phyloP scores from a whole-genome alignment of 176 grass and related monocot species.

The Cenchrus purpureus region DNA sequence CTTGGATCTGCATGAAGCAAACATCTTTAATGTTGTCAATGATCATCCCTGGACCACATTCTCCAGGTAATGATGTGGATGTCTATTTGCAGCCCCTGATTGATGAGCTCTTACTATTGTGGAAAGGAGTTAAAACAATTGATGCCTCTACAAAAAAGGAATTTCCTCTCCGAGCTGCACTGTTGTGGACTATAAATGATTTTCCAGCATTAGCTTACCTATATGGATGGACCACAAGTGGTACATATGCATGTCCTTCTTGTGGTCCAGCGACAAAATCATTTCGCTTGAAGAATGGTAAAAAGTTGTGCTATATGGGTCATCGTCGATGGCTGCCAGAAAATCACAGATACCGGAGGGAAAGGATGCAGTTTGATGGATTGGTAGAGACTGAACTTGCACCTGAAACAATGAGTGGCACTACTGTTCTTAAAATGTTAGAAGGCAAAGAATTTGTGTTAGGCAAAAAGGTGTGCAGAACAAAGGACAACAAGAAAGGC shows the following conservation, averaged over 20 bases:
- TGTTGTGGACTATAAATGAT: constrained; percentile 55
- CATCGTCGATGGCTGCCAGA: no score
- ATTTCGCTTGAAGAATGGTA: no score
- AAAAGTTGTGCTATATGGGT: no score
- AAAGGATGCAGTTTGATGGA: no score
- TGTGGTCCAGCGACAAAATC: neutral
- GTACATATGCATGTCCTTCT: neutral
- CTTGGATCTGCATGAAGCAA: constrained; percentile 35
- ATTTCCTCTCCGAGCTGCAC: constrained; percentile 27
- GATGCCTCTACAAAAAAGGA: constrained; percentile 15
- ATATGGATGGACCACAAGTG: neutral
- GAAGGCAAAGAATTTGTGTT: no score
- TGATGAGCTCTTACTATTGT: neutral
- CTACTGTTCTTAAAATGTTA: no score
- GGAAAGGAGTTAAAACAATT: constrained; percentile 17
- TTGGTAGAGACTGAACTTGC: no score
- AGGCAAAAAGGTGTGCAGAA: no score
- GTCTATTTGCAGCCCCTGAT: neutral
- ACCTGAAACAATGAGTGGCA: no score
- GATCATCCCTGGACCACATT: neutral
- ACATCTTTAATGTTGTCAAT: constrained; percentile 26
- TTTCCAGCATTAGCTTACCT: constrained; percentile 47
- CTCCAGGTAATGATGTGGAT: constrained; percentile 5
- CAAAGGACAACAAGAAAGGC: no score
- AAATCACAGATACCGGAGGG: no score